These are phyloP conservation scores for Hygrophorus pudorinus DNA, from an alignment of 768 basidiomycete genomes.

Conservation along the genomic window DNA sequence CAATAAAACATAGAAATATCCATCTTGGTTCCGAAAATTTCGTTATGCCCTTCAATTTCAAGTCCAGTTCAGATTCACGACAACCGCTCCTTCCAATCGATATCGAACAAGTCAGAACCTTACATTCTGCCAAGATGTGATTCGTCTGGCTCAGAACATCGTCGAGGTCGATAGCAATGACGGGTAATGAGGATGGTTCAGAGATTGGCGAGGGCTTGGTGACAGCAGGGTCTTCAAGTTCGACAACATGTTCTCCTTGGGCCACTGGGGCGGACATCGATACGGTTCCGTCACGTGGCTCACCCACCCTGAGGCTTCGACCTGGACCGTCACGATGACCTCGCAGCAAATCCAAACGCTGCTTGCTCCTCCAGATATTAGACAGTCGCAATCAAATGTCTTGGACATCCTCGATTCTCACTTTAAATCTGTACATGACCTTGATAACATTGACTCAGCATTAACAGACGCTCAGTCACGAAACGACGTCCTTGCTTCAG, in stretches of 20 bases:
- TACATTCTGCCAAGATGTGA: conserved; percentile 44
- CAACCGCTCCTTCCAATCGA: background rate
- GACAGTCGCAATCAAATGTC: conserved; percentile 14
- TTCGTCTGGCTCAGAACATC: conserved; percentile 65
- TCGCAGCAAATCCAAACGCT: conserved; percentile 36
- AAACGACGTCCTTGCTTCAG: conserved; percentile 30
- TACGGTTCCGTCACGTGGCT: background rate
- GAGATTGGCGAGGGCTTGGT: conserved; percentile 1
- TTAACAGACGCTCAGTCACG: conserved; percentile 33
- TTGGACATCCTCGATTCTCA: conserved; percentile 29
- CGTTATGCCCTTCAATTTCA: conserved; percentile 51
- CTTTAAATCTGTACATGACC: conserved; percentile 39
- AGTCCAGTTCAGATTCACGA: background rate
- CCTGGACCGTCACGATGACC: conserved; percentile 20
- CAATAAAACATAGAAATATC: conserved; percentile 50
- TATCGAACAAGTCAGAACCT: conserved; percentile 12
- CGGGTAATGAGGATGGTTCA: conserved; percentile 20
- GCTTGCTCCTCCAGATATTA: conserved; percentile 35
- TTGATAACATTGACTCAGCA: conserved; percentile 34
- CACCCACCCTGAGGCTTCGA: too few relatives aligned
- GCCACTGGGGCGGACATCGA: conserved; percentile 15
- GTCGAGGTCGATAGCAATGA: conserved; percentile 59
- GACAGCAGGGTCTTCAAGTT: conserved; percentile 42
- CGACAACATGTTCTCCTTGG: too few relatives aligned
- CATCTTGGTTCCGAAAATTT: conserved; percentile 46